These are phyloP conservation scores for Boletus barrowsii DNA, from an alignment of 768 basidiomycete species.

Conservation along the genomic window DNA sequence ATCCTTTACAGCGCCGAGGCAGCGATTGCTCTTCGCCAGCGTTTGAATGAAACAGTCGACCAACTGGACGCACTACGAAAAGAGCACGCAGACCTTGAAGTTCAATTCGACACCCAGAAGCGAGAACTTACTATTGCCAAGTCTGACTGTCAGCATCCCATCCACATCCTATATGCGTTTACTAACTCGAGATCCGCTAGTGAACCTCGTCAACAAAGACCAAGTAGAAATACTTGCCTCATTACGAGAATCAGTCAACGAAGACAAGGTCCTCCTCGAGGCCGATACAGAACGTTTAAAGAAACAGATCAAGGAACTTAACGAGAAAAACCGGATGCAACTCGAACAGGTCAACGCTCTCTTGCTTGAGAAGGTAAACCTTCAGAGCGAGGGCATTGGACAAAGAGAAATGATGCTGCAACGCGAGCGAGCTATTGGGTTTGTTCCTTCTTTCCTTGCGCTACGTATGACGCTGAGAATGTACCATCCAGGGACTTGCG, in stretches of 20 bases:
- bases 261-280: conserved; percentile 79
- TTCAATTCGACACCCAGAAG: conserved; percentile 56
- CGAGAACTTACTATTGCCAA: conserved; percentile 80
- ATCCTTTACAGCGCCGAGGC: conserved; percentile 63
- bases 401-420: conserved; percentile 85
- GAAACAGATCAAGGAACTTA: conserved; percentile 65
- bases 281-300: conserved; percentile 61
- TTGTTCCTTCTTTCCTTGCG: conserved; percentile 19
- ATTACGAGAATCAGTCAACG: conserved; percentile 83
- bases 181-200: conserved; percentile 38
- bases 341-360: conserved; percentile 82
- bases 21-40: conserved; percentile 82
- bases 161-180: not conserved
- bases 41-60: conserved; percentile 84
- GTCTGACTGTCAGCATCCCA: conserved; percentile 65
- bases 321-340: conserved; percentile 87
- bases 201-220: conserved; percentile 89
- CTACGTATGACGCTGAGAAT: not conserved
- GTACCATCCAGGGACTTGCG: conserved; percentile 62
- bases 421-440: conserved; percentile 85
- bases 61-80: conserved; percentile 70
- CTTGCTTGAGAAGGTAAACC: conserved; percentile 86
- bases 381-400: conserved; percentile 88
- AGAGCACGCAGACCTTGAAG: conserved; percentile 67
- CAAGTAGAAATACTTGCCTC: conserved; percentile 86